Conservation (phyloP, 129 eudicot species). For the Gnaphalium uliginosum region DNA sequence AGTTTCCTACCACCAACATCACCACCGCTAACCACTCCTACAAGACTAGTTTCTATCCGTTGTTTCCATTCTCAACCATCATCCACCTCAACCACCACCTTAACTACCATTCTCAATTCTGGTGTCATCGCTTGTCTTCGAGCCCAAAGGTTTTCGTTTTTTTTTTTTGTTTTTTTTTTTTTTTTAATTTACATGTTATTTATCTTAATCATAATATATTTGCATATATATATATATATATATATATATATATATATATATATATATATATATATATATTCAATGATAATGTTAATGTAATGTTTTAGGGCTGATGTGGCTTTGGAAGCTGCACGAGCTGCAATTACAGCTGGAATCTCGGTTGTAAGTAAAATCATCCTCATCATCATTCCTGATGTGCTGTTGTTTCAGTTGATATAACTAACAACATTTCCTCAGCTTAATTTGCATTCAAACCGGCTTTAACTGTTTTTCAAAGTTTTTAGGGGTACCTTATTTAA, state of each 20-base stretch:
- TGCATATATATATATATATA: too few species aligned
- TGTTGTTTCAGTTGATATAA: background rate
- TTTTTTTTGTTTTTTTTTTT: too few species aligned
- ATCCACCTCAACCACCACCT: background rate
- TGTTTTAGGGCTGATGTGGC: conserved; percentile 70
- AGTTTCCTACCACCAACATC: conserved; percentile 19
- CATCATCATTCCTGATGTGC: background rate
- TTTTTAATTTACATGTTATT: too few species aligned
- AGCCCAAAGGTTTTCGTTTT: conserved; percentile 48
- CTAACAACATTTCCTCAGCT: background rate
- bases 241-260: too few species aligned
- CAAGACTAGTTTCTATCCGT: background rate
- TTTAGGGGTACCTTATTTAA: too few species aligned
- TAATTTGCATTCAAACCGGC: too few species aligned
- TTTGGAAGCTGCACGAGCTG: conserved; percentile 84
- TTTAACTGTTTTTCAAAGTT: too few species aligned
- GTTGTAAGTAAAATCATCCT: conserved; percentile 47
- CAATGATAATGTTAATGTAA: background rate
- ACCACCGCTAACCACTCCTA: background rate
- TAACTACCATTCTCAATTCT: conserved; percentile 41
- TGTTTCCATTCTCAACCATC: background rate
- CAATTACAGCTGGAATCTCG: conserved; percentile 65
- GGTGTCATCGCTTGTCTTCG: conserved; percentile 77
- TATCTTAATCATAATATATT: background rate
- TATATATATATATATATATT: too few species aligned